Percentiles rank a stretch among this genome's conserved stretches.
Conservation (phyloP, 495 filamentous ascomycete genomes). For the Neurospora hispaniola region DNA sequence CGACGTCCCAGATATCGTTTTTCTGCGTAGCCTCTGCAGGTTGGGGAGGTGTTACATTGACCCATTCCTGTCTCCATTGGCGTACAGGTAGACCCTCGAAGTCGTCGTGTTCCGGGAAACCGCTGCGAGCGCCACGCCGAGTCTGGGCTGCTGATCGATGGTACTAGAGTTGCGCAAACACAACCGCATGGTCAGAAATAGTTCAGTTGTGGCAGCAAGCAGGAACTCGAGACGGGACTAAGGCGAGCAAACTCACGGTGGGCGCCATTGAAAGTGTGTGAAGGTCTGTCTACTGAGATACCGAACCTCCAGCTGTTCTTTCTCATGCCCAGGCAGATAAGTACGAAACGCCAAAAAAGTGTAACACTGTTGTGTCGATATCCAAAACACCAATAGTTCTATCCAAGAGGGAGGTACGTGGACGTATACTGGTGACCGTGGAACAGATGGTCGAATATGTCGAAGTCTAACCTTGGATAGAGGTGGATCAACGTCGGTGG, state of each 20-base stretch:
- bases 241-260: slow-evolving; percentile 13
- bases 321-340: neutral
- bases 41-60: slow-evolving; percentile 57
- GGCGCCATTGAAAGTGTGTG: slow-evolving; percentile 17
- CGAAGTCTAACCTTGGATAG: neutral
- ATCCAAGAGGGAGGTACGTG: neutral
- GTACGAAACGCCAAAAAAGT: neutral
- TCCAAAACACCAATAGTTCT: neutral
- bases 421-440: neutral
- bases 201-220: neutral
- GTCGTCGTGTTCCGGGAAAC: slow-evolving; percentile 82
- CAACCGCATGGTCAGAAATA: neutral
- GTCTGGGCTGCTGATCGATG: slow-evolving; percentile 51
- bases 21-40: slow-evolving; percentile 42
- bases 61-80: slow-evolving; percentile 70
- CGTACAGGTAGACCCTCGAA: slow-evolving; percentile 87
- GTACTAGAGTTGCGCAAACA: slow-evolving; percentile 14
- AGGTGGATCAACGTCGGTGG: neutral
- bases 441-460: neutral
- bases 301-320: neutral
- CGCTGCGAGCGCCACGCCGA: slow-evolving; percentile 58
- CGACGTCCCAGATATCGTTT: slow-evolving; percentile 41
- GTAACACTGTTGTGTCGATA: neutral
- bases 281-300: neutral
- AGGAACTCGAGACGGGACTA: neutral